phyloP scores from a whole-genome alignment of 345 rosid genomes.

The Excoecaria agallocha region DNA sequence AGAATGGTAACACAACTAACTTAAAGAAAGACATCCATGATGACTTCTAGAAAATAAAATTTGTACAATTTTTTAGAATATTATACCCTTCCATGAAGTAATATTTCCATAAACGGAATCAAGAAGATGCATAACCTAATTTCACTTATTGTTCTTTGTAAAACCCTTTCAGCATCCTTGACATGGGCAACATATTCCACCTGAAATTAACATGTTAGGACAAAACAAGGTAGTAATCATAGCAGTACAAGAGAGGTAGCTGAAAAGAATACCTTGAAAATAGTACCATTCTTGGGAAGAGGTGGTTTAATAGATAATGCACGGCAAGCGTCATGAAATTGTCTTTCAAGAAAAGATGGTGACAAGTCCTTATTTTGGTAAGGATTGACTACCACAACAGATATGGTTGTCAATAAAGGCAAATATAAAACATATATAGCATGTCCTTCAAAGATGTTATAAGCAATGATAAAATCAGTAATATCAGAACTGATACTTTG shows the following conservation, averaged over 20 bases:
- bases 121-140: slow-evolving; percentile 48
- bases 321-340: slow-evolving; percentile 82
- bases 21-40: not conserved
- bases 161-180: slow-evolving; percentile 65
- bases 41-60: not conserved
- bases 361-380: slow-evolving; percentile 61
- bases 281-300: slow-evolving; percentile 39
- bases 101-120: not conserved
- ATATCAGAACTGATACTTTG: not conserved
- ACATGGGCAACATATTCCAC: slow-evolving; percentile 71
- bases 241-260: slow-evolving; percentile 15
- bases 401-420: slow-evolving; percentile 46
- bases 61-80: too few relatives aligned
- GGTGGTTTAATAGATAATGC: slow-evolving; percentile 50
- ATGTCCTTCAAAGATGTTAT: slow-evolving; percentile 72
- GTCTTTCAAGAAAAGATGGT: slow-evolving; percentile 67
- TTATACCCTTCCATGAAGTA: not conserved
- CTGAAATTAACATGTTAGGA: slow-evolving; percentile 38
- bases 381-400: slow-evolving; percentile 72
- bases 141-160: slow-evolving; percentile 76
- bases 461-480: slow-evolving; percentile 13
- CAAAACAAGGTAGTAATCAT: slow-evolving; percentile 14
- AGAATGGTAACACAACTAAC: not conserved
- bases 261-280: slow-evolving; percentile 52
- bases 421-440: slow-evolving; percentile 67